Evolutionary conservation across 768 basidiomycete species (phyloP).

Genomic region (Pholiota molesta): DNA sequence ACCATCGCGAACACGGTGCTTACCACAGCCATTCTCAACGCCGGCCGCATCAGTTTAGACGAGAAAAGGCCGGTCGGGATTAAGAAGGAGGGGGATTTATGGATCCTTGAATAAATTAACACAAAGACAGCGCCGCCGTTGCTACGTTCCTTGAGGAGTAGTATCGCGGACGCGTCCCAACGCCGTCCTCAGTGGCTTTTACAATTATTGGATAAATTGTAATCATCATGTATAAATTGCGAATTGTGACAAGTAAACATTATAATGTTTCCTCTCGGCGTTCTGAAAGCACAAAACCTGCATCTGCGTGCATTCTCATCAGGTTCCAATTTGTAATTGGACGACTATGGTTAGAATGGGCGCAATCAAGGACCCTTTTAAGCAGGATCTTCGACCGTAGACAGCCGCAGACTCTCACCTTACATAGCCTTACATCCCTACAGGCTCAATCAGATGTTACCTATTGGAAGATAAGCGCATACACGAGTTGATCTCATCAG

Average conservation of each 20-base stretch:
- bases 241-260: not conserved
- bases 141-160: conserved; percentile 4
- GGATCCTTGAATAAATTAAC: conserved; percentile 63
- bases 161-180: conserved; percentile 5
- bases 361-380: not conserved
- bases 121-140: conserved; percentile 8
- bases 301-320: not conserved
- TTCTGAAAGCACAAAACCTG: not conserved
- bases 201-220: conserved; percentile 1
- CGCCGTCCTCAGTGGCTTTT: not conserved
- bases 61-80: conserved; percentile 86
- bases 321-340: not conserved
- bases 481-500: conserved; percentile 13
- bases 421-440: not conserved
- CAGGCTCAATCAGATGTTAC: conserved; percentile 9
- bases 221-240: not conserved
- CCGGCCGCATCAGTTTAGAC: conserved; percentile 87
- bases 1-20: conserved; percentile 89
- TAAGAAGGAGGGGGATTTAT: conserved; percentile 62
- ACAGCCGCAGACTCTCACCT: not conserved
- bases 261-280: not conserved
- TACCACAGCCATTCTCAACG: conserved; percentile 87
- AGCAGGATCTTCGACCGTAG: not conserved
- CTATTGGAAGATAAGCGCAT: conserved; percentile 10
- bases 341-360: not conserved